These are phyloP conservation scores for Platismatia glauca DNA, from an alignment of 495 filamentous ascomycete species.

Conservation along the genomic window DNA sequence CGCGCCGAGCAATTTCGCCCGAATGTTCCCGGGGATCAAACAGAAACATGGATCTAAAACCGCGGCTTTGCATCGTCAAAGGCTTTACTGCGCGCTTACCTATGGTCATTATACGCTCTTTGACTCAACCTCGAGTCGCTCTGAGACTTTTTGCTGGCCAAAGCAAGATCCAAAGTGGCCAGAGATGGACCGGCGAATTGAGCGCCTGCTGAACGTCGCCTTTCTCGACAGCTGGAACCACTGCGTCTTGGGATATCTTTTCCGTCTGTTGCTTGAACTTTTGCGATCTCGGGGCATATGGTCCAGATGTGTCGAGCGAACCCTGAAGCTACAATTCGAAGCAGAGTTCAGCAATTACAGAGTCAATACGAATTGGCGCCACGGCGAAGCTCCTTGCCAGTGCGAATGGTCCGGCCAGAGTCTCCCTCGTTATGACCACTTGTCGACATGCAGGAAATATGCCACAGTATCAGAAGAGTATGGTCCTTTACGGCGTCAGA, in stretches of 20 bases:
- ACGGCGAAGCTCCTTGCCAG: conserved; percentile 7
- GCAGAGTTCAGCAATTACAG: conserved; percentile 14
- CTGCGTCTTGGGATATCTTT: conserved; percentile 18
- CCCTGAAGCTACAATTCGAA: conserved; percentile 15
- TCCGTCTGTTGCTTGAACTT: conserved; percentile 16
- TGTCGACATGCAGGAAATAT: conserved; percentile 2
- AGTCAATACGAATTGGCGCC: neutral
- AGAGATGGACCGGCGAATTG: conserved; percentile 20
- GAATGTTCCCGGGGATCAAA: conserved; percentile 13
- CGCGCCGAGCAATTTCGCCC: conserved; percentile 9
- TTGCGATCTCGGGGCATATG: conserved; percentile 1
- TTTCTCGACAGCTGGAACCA: conserved; percentile 15
- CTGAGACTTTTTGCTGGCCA: conserved; percentile 13
- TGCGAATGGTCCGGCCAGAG: conserved; percentile 18
- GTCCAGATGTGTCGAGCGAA: neutral
- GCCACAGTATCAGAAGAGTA: neutral
- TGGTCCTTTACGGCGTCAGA: neutral
- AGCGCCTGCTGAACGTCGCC: conserved; percentile 20
- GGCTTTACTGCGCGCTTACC: neutral
- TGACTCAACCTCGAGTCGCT: neutral
- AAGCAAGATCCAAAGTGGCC: conserved; percentile 3
- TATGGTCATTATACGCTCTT: conserved; percentile 19
- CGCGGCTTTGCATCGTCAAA: conserved; percentile 15
- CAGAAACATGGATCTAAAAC: conserved; percentile 13
- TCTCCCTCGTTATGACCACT: neutral